These are phyloP conservation scores for Purpureocillium lavendulum DNA, from an alignment of 2,329 filamentous ascomycete genomes.

Conservation along the genomic window DNA sequence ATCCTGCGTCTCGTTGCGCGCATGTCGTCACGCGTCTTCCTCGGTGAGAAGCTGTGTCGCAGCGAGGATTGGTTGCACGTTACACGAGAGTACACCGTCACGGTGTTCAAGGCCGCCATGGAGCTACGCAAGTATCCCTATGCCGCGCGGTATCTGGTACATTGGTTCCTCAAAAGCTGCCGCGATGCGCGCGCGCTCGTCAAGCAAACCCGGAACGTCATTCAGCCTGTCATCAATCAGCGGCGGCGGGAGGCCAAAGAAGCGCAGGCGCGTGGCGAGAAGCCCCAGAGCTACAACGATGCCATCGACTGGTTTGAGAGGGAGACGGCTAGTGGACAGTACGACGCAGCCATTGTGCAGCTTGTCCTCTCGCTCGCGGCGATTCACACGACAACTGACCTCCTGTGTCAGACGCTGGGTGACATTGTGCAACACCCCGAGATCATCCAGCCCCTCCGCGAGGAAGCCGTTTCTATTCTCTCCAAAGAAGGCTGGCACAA, in stretches of 20 bases:
- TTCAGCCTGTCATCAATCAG: constrained; percentile 29
- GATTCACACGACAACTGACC: constrained; percentile 42
- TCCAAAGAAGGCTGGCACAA: constrained; percentile 31
- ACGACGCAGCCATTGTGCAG: constrained; percentile 10
- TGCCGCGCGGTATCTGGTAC: constrained; percentile 34
- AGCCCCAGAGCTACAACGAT: constrained; percentile 32
- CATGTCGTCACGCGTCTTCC: constrained; percentile 21
- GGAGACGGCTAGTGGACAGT: constrained; percentile 28
- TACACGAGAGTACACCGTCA: constrained; percentile 36
- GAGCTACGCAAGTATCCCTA: constrained; percentile 31
- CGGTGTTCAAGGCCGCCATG: constrained; percentile 20
- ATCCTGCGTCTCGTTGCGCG: constrained; percentile 10
- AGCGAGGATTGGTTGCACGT: constrained; percentile 33
- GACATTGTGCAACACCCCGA: constrained; percentile 30
- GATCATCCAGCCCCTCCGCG: constrained; percentile 27
- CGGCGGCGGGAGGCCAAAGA: constrained; percentile 34
- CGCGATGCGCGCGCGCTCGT: constrained; percentile 18
- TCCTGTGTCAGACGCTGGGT: constrained; percentile 10
- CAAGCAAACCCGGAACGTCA: constrained; percentile 2
- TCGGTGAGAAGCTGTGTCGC: constrained; percentile 25
- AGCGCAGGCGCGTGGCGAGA: constrained; percentile 15
- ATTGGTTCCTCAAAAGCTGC: constrained; percentile 31
- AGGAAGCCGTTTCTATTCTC: constrained; percentile 24
- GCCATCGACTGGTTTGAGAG: constrained; percentile 47
- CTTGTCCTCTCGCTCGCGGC: constrained; percentile 32